phyloP scores from a whole-genome alignment of 352 stramenopile genomes.

The Pythium diclinum region DNA sequence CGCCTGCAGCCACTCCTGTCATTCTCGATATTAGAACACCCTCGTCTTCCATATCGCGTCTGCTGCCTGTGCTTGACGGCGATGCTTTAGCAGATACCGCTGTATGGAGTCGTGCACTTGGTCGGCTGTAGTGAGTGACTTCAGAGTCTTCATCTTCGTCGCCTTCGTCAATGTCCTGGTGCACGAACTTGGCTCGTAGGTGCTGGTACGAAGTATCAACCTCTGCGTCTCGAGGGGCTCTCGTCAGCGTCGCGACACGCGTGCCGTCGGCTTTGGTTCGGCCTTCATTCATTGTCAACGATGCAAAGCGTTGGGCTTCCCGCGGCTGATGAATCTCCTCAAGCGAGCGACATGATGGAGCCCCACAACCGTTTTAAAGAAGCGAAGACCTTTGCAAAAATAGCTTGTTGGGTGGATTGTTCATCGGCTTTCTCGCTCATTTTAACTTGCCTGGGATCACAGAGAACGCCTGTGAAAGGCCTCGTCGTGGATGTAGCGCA shows the following conservation, averaged over 20 bases:
- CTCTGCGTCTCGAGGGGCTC: background rate
- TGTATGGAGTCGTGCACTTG: background rate
- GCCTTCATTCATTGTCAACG: conserved; percentile 7
- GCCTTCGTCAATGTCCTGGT: conserved; percentile 16
- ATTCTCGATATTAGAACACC: background rate
- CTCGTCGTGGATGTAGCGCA: background rate
- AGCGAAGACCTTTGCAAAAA: background rate
- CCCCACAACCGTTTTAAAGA: background rate
- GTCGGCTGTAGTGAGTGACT: background rate
- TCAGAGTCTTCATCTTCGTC: conserved; percentile 7
- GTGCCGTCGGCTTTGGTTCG: conserved; percentile 2
- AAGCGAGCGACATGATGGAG: background rate
- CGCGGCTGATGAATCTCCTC: background rate
- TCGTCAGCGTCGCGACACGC: conserved; percentile 1
- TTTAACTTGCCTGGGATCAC: background rate
- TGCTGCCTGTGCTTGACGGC: background rate
- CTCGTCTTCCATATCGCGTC: background rate
- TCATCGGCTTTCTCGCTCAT: background rate
- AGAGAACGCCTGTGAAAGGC: background rate
- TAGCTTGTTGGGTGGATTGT: background rate
- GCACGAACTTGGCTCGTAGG: conserved; percentile 6
- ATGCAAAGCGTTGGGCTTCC: background rate
- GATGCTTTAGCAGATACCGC: background rate
- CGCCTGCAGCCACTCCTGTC: background rate
- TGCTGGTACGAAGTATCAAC: conserved; percentile 10